A percentile compares a stretch with the other conserved stretches of the same genome.
Conservation (phyloP, 306 rosid genomes). For the Astragalus glycyphyllos region DNA sequence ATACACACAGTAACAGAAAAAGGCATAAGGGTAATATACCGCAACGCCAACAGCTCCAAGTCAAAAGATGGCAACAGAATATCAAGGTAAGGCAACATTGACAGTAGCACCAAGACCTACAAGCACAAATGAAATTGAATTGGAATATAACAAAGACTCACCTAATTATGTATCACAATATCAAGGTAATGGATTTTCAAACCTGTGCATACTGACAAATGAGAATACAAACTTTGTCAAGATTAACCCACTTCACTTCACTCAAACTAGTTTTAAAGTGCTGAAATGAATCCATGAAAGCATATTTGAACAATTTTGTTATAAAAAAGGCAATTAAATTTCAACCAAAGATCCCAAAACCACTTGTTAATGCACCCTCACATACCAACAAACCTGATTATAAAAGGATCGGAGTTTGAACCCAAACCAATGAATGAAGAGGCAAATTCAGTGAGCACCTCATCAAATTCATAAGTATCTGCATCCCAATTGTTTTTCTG, state of each 20-base stretch:
- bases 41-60: too few relatives aligned
- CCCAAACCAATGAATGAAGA: conserved; percentile 48
- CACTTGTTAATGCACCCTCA: conserved; percentile 25
- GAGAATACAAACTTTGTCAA: too few relatives aligned
- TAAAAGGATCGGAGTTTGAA: conserved; percentile 28
- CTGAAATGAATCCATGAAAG: conserved; percentile 13
- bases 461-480: conserved; percentile 96
- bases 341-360: conserved; percentile 9
- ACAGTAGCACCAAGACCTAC: too few relatives aligned
- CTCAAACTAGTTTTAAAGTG: conserved; percentile 18
- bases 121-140: too few relatives aligned
- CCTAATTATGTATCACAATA: too few relatives aligned
- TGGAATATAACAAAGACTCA: too few relatives aligned
- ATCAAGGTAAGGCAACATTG: too few relatives aligned
- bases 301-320: conserved; percentile 2
- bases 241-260: conserved; percentile 1
- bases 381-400: conserved; percentile 7
- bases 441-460: conserved; percentile 95
- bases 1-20: too few relatives aligned
- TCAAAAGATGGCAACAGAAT: too few relatives aligned
- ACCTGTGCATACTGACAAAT: too few relatives aligned
- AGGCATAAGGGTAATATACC: too few relatives aligned
- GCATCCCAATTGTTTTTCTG: conserved; percentile 98
- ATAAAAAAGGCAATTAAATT: neutral
- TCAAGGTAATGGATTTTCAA: too few relatives aligned